Evolutionary conservation across 164 flowering plant species (phyloP).

Genomic region (Nelumbo lutea): DNA sequence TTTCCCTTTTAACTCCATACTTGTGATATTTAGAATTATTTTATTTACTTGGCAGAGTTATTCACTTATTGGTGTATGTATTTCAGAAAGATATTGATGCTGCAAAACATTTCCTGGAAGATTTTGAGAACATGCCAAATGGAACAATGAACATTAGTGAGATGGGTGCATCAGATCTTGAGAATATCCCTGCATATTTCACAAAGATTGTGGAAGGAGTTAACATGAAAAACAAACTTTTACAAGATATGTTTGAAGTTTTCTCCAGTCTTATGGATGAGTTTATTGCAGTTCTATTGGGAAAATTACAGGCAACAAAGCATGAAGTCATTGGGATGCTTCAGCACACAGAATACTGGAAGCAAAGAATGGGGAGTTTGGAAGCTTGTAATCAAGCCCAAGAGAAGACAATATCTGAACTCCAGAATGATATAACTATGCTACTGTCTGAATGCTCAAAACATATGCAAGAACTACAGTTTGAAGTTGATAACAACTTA

Average conservation of each 20-base stretch:
- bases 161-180: constrained; percentile 26
- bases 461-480: constrained; percentile 42
- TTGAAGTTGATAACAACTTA: constrained; percentile 26
- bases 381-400: constrained; percentile 40
- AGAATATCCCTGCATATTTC: constrained; percentile 31
- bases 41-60: constrained; percentile 1
- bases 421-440: constrained; percentile 38
- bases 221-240: constrained; percentile 37
- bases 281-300: constrained; percentile 36
- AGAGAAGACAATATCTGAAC: constrained; percentile 29
- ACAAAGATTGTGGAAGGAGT: constrained; percentile 41
- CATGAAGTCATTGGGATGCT: constrained; percentile 26
- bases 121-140: constrained; percentile 21
- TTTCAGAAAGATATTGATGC: constrained; percentile 42
- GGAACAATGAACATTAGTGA: constrained; percentile 27
- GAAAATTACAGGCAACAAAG: constrained; percentile 36
- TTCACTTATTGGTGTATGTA: constrained; percentile 3
- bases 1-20: background rate
- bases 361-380: constrained; percentile 32
- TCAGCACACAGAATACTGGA: constrained; percentile 35
- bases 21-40: background rate
- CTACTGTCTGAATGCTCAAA: constrained; percentile 56
- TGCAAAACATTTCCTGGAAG: constrained; percentile 24
- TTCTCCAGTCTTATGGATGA: constrained; percentile 46
- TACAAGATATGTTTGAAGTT: constrained; percentile 40